Conservation (phyloP, 2,329 filamentous ascomycete genomes). For the Monosporascus ibericus region DNA sequence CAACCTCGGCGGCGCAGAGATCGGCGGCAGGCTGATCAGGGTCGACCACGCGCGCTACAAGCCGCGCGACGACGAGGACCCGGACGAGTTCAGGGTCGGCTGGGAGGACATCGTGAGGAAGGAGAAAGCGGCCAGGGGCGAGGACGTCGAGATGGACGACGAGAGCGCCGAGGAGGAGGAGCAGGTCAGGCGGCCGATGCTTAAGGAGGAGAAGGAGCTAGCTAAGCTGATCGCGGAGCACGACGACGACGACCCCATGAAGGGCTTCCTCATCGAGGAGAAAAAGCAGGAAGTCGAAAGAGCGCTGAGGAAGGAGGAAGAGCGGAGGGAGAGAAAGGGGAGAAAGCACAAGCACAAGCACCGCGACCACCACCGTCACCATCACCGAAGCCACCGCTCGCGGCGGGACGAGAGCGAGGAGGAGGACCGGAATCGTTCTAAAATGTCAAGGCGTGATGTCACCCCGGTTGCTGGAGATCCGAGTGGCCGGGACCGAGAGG, state of each 20-base stretch:
- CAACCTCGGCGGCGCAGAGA: conserved; percentile 81
- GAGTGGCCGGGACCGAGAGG: conserved; percentile 18
- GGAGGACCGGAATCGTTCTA: conserved; percentile 16
- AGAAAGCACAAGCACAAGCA: conserved; percentile 37
- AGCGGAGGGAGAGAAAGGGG: conserved; percentile 42
- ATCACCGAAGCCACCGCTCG: conserved; percentile 41
- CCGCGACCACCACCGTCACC: conserved; percentile 33
- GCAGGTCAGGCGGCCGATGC: conserved; percentile 47
- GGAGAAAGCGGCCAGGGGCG: conserved; percentile 36
- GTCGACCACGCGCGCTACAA: conserved; percentile 96
- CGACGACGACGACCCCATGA: conserved; percentile 98
- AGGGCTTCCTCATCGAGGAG: conserved; percentile 78
- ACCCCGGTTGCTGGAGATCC: conserved; percentile 20
- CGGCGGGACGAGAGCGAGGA: conserved; percentile 21
- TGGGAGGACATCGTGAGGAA: conserved; percentile 54
- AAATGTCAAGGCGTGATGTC: conserved; percentile 33
- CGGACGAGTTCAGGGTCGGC: conserved; percentile 51
- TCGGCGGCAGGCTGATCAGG: conserved; percentile 72
- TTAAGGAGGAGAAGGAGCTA: conserved; percentile 79
- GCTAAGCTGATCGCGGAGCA: conserved; percentile 68
- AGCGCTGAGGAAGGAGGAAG: conserved; percentile 53
- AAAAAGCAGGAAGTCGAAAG: conserved; percentile 83
- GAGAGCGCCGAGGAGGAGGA: conserved; percentile 36
- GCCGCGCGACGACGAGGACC: conserved; percentile 70
- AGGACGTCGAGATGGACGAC: conserved; percentile 30